Conservation (phyloP, 2,329 filamentous ascomycete genomes). For the Incumbomyces delicatus region DNA sequence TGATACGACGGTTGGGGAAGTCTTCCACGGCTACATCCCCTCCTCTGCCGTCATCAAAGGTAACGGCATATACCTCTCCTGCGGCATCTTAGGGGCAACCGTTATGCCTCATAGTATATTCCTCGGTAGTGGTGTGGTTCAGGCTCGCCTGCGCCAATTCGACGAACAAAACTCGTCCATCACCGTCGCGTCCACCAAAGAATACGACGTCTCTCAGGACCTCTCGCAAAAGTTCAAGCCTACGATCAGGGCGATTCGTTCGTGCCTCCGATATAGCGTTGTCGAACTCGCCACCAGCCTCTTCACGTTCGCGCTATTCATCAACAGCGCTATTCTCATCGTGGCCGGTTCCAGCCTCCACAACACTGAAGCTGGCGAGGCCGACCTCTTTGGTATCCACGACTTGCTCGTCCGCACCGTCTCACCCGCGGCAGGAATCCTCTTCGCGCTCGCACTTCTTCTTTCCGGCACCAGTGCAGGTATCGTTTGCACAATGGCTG, state of each 20-base stretch:
- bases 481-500: constrained; percentile 72
- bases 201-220: constrained; percentile 22
- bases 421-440: constrained; percentile 63
- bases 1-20: constrained; percentile 39
- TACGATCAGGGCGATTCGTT: constrained; percentile 60
- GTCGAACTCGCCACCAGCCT: constrained; percentile 61
- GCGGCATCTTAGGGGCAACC: constrained; percentile 43
- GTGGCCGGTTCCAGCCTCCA: constrained; percentile 71
- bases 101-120: constrained; percentile 54
- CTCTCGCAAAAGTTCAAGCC: constrained; percentile 57
- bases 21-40: constrained; percentile 47
- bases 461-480: constrained; percentile 73
- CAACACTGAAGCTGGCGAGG: constrained; percentile 51
- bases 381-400: constrained; percentile 79
- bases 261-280: constrained; percentile 65
- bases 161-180: constrained; percentile 31
- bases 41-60: constrained; percentile 43
- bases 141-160: constrained; percentile 42
- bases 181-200: constrained; percentile 22
- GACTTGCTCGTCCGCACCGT: constrained; percentile 58
- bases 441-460: constrained; percentile 75
- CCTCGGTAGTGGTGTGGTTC: constrained; percentile 47
- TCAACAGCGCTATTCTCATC: constrained; percentile 74
- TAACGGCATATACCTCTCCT: constrained; percentile 46
- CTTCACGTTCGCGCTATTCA: constrained; percentile 74